Conservation (phyloP, 805 yeast species). For the Candida incommunis region DNA sequence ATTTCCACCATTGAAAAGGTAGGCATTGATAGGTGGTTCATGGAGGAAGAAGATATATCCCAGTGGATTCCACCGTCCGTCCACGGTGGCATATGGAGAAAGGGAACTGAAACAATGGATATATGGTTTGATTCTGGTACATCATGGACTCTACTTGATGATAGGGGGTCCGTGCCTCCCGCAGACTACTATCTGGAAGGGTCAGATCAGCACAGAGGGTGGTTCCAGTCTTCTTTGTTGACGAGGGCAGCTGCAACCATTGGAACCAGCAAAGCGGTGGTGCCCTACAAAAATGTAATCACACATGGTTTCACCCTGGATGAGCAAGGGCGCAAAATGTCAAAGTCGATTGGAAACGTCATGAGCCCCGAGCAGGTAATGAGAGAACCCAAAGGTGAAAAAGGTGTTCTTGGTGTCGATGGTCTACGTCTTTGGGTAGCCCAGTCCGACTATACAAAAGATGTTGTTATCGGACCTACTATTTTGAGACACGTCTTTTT, state of each 20-base stretch:
- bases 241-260: constrained; percentile 45
- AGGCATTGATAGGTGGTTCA: constrained; percentile 54
- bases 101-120: constrained; percentile 89
- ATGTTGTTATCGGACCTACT: constrained; percentile 59
- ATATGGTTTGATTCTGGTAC: constrained; percentile 99
- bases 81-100: constrained; percentile 30
- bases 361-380: constrained; percentile 57
- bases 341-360: constrained; percentile 81
- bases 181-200: constrained; percentile 84
- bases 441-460: constrained; percentile 72
- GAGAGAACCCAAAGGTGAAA: constrained; percentile 32
- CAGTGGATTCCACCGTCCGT: constrained; percentile 59
- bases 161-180: constrained; percentile 23
- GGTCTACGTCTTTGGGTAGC: constrained; percentile 89
- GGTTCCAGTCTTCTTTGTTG: constrained; percentile 91
- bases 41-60: constrained; percentile 30
- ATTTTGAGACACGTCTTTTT: constrained; percentile 67
- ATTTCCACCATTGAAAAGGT: constrained; percentile 38
- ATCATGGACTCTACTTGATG: constrained; percentile 56
- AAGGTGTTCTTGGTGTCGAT: constrained; percentile 62
- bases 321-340: constrained; percentile 79
- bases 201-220: constrained; percentile 96
- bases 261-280: constrained; percentile 18
- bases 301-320: constrained; percentile 94
- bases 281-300: constrained; percentile 63